Evolutionary conservation across 2,329 filamentous ascomycete genomes (phyloP).

Genomic region (Akanthomyces dipterigenus): DNA sequence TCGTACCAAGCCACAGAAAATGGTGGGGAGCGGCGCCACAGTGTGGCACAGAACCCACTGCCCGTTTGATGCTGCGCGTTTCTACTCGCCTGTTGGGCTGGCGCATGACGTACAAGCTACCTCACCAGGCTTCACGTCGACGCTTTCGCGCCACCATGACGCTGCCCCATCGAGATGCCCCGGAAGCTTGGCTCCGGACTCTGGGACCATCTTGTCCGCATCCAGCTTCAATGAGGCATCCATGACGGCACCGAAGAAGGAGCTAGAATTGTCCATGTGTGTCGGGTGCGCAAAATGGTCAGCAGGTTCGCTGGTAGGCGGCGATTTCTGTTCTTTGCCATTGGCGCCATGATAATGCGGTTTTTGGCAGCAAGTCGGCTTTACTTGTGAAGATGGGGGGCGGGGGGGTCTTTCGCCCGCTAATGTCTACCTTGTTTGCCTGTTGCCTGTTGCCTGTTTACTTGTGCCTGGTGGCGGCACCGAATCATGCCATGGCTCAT

Average conservation of each 20-base stretch:
- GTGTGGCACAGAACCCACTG: conserved; percentile 7
- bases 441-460: too few species aligned
- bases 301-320: not conserved
- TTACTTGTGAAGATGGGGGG: not conserved
- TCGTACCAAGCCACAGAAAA: not conserved
- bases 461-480: not conserved
- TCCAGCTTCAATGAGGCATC: not conserved
- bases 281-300: not conserved
- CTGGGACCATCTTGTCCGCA: not conserved
- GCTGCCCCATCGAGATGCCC: conserved; percentile 9
- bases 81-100: not conserved
- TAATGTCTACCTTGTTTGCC: too few species aligned
- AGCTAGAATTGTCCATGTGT: not conserved
- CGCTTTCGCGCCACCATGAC: not conserved
- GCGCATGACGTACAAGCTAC: conserved; percentile 9
- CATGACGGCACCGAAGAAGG: not conserved
- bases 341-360: not conserved
- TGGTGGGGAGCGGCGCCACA: not conserved
- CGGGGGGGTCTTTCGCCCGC: too few species aligned
- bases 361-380: not conserved
- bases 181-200: conserved; percentile 11
- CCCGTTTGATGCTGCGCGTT: not conserved
- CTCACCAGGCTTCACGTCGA: not conserved
- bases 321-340: not conserved
- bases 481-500: not conserved